phyloP scores from a whole-genome alignment of 305 asterid species.

The Fraxinus greggii region DNA sequence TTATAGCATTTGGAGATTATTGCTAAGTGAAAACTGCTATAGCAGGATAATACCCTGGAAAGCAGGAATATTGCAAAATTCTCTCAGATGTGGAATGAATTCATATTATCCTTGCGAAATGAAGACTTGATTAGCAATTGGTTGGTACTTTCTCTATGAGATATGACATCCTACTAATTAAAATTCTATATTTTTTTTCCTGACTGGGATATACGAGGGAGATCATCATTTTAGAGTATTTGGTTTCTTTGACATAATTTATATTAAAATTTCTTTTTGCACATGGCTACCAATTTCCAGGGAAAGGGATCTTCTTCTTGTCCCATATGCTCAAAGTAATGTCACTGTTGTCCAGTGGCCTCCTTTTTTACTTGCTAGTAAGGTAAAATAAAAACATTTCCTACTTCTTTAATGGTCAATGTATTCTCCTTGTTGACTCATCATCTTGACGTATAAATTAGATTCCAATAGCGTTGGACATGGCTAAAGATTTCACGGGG shows the following conservation, averaged over 20 bases:
- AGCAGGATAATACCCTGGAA: constrained; percentile 67
- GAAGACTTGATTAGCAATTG: constrained; percentile 89
- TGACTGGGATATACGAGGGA: background rate
- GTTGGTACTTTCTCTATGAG: constrained; percentile 41
- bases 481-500: constrained; percentile 91
- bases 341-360: constrained; percentile 99
- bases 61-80: constrained; percentile 83
- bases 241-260: background rate
- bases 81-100: constrained; percentile 99
- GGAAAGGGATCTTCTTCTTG: constrained; percentile 93
- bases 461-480: constrained; percentile 99
- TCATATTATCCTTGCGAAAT: constrained; percentile 83
- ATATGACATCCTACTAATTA: constrained; percentile 18
- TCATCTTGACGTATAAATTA: constrained; percentile 33
- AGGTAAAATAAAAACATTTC: constrained; percentile 52
- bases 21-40: constrained; percentile 27
- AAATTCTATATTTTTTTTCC: background rate
- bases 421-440: constrained; percentile 30
- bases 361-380: constrained; percentile 98
- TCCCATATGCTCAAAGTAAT: constrained; percentile 83
- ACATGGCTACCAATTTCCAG: constrained; percentile 42
- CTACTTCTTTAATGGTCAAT: constrained; percentile 16
- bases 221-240: background rate
- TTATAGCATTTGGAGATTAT: constrained; percentile 15
- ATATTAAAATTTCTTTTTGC: constrained; percentile 21